These are phyloP conservation scores for Dothideomycetes sp. DNA, from an alignment of 2,329 filamentous ascomycete species.

Conservation along the genomic window DNA sequence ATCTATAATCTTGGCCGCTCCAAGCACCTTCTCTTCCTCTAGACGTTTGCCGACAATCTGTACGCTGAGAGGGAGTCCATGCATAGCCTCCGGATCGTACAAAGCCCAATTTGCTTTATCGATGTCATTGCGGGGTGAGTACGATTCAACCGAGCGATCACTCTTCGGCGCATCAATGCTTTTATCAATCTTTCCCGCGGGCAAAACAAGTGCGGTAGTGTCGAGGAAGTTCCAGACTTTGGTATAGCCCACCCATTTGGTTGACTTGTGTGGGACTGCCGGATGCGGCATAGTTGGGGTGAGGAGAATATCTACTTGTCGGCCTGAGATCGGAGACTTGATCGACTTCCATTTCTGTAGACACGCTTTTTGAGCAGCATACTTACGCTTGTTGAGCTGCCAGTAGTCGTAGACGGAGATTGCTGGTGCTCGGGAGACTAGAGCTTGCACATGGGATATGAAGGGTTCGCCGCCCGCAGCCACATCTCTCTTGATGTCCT, in stretches of 20 bases:
- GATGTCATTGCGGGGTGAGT: slow-evolving; percentile 37
- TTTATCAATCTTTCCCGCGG: slow-evolving; percentile 37
- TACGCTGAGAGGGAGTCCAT: slow-evolving; percentile 70
- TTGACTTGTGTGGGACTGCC: slow-evolving; percentile 35
- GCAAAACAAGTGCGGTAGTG: slow-evolving; percentile 47
- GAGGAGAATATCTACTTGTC: slow-evolving; percentile 44
- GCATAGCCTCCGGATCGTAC: slow-evolving; percentile 73
- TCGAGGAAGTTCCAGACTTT: slow-evolving; percentile 31
- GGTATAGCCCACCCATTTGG: slow-evolving; percentile 20
- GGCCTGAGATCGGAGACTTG: slow-evolving; percentile 32
- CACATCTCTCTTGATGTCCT: slow-evolving; percentile 49
- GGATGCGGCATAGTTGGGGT: slow-evolving; percentile 51
- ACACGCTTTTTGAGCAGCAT: slow-evolving; percentile 42
- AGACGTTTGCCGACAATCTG: slow-evolving; percentile 67
- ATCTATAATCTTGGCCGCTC: slow-evolving; percentile 65
- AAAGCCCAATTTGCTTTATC: slow-evolving; percentile 42
- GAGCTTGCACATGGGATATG: slow-evolving; percentile 46
- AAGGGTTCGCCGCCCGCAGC: slow-evolving; percentile 46
- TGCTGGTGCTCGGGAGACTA: slow-evolving; percentile 41
- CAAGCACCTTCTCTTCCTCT: slow-evolving; percentile 75
- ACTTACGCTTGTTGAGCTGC: slow-evolving; percentile 52
- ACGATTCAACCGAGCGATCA: slow-evolving; percentile 24
- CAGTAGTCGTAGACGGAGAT: slow-evolving; percentile 57
- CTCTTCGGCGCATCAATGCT: slow-evolving; percentile 18
- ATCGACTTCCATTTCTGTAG: slow-evolving; percentile 47